A percentile compares a stretch with the other conserved stretches of the same genome.
These are phyloP conservation scores for Sporothrix dimorphospora DNA, from an alignment of 2,329 filamentous ascomycete species.

Conservation along the genomic window DNA sequence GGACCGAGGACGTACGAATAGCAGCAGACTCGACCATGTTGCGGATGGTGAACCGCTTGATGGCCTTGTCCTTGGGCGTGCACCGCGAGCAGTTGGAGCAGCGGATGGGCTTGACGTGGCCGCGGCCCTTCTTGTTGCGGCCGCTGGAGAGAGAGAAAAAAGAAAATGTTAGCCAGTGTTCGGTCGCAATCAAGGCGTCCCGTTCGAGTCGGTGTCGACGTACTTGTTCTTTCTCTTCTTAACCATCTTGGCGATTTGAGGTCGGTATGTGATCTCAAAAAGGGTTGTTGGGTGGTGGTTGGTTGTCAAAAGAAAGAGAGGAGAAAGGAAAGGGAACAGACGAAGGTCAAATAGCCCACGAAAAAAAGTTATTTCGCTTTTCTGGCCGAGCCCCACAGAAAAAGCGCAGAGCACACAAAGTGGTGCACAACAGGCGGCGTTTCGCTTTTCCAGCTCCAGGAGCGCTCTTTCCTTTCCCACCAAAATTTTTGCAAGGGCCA, in stretches of 20 bases:
- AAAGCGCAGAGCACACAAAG: slow-evolving; percentile 10
- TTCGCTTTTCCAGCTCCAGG: slow-evolving; percentile 11
- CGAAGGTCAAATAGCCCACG: slow-evolving; percentile 4
- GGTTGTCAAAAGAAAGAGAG: slow-evolving; percentile 24
- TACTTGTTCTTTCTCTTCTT: slow-evolving; percentile 56
- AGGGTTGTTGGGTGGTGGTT: slow-evolving; percentile 26
- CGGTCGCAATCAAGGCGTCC: neutral
- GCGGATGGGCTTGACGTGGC: slow-evolving; percentile 98
- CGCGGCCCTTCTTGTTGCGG: slow-evolving; percentile 99
- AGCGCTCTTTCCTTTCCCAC: neutral
- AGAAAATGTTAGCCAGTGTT: slow-evolving; percentile 35
- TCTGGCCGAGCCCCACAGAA: neutral
- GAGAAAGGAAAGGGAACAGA: slow-evolving; percentile 8
- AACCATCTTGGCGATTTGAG: slow-evolving; percentile 36
- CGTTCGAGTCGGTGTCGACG: slow-evolving; percentile 35
- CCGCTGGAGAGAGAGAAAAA: slow-evolving; percentile 61
- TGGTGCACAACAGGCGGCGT: neutral
- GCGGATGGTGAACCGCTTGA: slow-evolving; percentile 99
- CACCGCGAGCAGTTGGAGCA: slow-evolving; percentile 76
- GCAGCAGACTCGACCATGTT: slow-evolving; percentile 99
- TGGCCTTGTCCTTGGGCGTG: slow-evolving; percentile 99
- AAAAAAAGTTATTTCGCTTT: slow-evolving; percentile 19
- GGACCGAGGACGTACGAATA: slow-evolving; percentile 76
- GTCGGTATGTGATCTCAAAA: slow-evolving; percentile 13
- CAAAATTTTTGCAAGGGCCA: slow-evolving; percentile 23